Conservation (phyloP, 164 flowering plant species). For the Macadamia integrifolia region DNA sequence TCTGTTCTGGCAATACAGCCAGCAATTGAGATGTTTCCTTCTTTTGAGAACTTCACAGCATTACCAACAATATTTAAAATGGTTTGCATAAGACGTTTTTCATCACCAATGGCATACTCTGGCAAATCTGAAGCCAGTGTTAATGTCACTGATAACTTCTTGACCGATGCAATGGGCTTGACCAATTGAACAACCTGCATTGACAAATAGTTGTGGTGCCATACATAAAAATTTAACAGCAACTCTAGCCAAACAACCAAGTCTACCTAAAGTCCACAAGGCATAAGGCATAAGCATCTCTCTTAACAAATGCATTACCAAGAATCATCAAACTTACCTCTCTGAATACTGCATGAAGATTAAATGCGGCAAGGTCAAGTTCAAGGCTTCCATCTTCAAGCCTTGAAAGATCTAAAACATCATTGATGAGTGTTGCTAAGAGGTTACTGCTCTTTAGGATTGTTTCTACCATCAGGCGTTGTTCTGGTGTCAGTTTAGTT, state of each 20-base stretch:
- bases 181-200: constrained; percentile 71
- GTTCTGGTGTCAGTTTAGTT: constrained; percentile 82
- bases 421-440: constrained; percentile 77
- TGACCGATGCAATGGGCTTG: constrained; percentile 77
- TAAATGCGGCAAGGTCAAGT: constrained; percentile 63
- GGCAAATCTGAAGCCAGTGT: constrained; percentile 70
- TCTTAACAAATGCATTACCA: background rate
- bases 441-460: constrained; percentile 82
- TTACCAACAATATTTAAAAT: constrained; percentile 79
- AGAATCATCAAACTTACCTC: constrained; percentile 39
- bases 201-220: background rate
- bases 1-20: constrained; percentile 65
- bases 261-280: background rate
- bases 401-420: constrained; percentile 87
- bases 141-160: constrained; percentile 49
- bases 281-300: constrained; percentile 11
- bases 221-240: background rate
- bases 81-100: constrained; percentile 74
- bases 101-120: constrained; percentile 80
- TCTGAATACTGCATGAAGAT: constrained; percentile 52
- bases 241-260: background rate
- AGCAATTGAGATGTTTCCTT: constrained; percentile 57
- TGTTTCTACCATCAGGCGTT: constrained; percentile 84
- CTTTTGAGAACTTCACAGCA: constrained; percentile 87
- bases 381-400: constrained; percentile 94